These are phyloP conservation scores for Mycena crocata DNA, from an alignment of 768 basidiomycete genomes.

Conservation along the genomic window DNA sequence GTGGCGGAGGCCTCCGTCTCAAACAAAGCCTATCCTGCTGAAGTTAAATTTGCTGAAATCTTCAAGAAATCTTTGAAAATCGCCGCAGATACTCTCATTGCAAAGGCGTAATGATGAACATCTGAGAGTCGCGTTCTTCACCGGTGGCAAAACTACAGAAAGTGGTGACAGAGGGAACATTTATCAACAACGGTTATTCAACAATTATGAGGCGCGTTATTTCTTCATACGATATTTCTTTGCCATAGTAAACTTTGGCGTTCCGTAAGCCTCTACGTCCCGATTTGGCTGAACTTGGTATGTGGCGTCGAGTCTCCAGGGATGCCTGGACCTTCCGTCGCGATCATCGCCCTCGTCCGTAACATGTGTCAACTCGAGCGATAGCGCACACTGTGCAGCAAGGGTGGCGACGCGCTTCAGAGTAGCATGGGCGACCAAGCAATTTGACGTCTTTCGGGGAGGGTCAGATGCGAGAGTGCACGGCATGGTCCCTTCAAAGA, in stretches of 20 bases:
- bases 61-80: too few relatives aligned
- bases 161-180: too few relatives aligned
- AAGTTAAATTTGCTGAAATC: too few relatives aligned
- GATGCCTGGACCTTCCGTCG: background rate
- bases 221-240: too few relatives aligned
- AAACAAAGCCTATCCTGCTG: too few relatives aligned
- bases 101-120: too few relatives aligned
- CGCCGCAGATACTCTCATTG: too few relatives aligned
- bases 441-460: background rate
- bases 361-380: slow-evolving; percentile 10
- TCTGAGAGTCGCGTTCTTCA: too few relatives aligned
- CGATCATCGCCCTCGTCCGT: slow-evolving; percentile 2
- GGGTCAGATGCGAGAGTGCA: background rate
- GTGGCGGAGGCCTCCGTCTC: too few relatives aligned
- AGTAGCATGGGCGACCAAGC: slow-evolving; percentile 7
- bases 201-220: too few relatives aligned
- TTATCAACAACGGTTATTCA: too few relatives aligned
- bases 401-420: background rate
- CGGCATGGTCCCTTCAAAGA: background rate
- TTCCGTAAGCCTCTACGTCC: background rate
- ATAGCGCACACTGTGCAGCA: background rate
- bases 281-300: slow-evolving; percentile 6
- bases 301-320: slow-evolving; percentile 4
- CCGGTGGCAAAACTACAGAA: too few relatives aligned
- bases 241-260: background rate